A percentile compares a stretch with the other conserved stretches of the same genome.
Evolutionary conservation across 1,284 basidiomycete genomes (phyloP).

Genomic region (Sanghuangporus weigelae): DNA sequence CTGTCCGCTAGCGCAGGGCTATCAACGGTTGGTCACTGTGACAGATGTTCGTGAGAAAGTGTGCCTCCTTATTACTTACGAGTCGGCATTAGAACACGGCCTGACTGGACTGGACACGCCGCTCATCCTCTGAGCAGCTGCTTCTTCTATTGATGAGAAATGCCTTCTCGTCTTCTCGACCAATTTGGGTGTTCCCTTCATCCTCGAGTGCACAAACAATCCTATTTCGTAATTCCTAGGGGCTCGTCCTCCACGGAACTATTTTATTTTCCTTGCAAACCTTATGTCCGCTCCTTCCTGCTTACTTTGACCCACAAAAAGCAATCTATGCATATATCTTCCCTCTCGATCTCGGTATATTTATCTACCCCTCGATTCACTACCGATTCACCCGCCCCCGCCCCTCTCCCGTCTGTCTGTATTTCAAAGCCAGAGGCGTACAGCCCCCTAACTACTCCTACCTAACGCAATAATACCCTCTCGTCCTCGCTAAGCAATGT

Average conservation of each 20-base stretch:
- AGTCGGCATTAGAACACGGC: background rate
- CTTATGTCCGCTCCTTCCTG: background rate
- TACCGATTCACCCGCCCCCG: background rate
- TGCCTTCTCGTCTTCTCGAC: background rate
- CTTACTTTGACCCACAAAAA: background rate
- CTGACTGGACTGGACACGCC: too few species aligned
- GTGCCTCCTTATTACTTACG: background rate
- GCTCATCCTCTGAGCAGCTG: too few species aligned
- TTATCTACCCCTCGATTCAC: background rate
- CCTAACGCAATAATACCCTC: background rate
- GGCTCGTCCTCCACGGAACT: background rate
- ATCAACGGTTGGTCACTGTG: background rate
- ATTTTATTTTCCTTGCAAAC: background rate
- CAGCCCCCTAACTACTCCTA: background rate
- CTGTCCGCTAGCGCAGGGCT: background rate
- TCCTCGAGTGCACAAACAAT: background rate
- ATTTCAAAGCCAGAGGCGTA: constrained; percentile 17
- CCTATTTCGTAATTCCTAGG: background rate
- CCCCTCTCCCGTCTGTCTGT: background rate
- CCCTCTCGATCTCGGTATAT: background rate
- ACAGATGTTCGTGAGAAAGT: background rate
- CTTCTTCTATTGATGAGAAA: background rate
- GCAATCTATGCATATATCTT: background rate
- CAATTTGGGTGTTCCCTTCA: background rate
- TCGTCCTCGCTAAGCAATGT: background rate